Conservation (phyloP, 306 rosid genomes). For the Inga laurina region DNA sequence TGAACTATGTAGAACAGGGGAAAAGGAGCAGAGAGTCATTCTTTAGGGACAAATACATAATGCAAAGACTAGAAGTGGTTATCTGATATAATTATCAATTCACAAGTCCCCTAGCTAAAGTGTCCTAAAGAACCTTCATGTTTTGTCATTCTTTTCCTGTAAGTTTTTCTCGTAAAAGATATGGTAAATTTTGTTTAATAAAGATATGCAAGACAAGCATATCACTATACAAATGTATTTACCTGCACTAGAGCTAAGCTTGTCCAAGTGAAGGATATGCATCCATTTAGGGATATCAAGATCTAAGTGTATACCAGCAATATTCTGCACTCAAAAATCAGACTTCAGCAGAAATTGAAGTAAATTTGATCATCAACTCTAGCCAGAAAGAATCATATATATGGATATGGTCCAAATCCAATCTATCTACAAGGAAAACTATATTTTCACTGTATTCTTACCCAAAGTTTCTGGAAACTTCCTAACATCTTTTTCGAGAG, state of each 20-base stretch:
- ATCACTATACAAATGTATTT: constrained; percentile 17
- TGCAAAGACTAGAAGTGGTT: background rate
- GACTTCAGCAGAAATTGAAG: constrained; percentile 29
- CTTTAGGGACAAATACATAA: constrained; percentile 7
- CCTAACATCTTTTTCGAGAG: constrained; percentile 55
- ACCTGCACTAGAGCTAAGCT: constrained; percentile 81
- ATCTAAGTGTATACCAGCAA: constrained; percentile 80
- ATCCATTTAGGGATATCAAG: constrained; percentile 94
- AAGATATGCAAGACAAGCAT: constrained; percentile 1
- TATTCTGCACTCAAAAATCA: constrained; percentile 59
- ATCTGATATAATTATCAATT: background rate
- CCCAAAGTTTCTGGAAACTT: constrained; percentile 80
- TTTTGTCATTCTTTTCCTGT: background rate
- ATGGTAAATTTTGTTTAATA: background rate
- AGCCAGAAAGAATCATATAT: background rate
- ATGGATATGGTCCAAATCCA: background rate
- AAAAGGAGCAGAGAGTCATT: constrained; percentile 7
- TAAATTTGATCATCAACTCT: background rate
- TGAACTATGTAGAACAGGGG: constrained; percentile 16
- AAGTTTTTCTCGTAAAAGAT: background rate
- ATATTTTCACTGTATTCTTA: constrained; percentile 46
- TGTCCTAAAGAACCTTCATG: background rate
- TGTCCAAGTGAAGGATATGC: constrained; percentile 81
- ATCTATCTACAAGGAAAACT: constrained; percentile 27
- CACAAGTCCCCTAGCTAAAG: background rate